A percentile compares a stretch with the other conserved stretches of the same genome.
Conservation (phyloP, 257 asterid genomes). For the Solanum medicagineum region DNA sequence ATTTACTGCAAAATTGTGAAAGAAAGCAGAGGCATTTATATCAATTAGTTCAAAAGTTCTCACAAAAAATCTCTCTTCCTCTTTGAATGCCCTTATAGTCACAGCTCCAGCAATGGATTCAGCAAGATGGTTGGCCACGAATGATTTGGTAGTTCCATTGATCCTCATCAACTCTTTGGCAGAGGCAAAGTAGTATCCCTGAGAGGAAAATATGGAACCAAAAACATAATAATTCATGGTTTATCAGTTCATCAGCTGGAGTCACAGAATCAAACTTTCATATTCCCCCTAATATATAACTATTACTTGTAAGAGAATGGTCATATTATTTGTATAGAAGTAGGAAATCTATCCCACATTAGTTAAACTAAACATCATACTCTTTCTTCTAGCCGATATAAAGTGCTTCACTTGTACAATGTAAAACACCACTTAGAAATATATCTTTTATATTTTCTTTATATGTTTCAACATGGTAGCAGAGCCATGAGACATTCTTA, state of each 20-base stretch:
- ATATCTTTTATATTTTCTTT: no score
- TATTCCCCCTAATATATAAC: background rate
- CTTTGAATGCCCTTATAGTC: slow-evolving; percentile 71
- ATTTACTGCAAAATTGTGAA: slow-evolving; percentile 63
- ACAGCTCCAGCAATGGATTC: slow-evolving; percentile 75
- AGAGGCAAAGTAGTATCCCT: slow-evolving; percentile 69
- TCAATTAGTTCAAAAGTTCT: slow-evolving; percentile 57
- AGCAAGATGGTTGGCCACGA: slow-evolving; percentile 72
- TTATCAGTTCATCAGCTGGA: background rate
- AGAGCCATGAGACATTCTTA: no score
- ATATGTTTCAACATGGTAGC: no score
- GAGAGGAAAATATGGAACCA: slow-evolving; percentile 8
- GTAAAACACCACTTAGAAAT: no score
- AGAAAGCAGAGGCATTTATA: slow-evolving; percentile 62
- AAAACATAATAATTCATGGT: background rate
- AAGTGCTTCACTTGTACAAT: no score
- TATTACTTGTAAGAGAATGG: slow-evolving; percentile 65
- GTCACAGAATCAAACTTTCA: background rate
- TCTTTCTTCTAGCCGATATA: no score
- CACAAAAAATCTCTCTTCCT: slow-evolving; percentile 49
- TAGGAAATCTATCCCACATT: no score
- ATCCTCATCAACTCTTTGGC: slow-evolving; percentile 82
- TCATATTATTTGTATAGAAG: no score
- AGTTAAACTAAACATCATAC: no score
- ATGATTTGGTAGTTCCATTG: slow-evolving; percentile 77